Percentiles rank a stretch among this genome's conserved stretches.
These are phyloP conservation scores for Phytophthora citrophthora DNA, from an alignment of 352 stramenopile species.

Conservation along the genomic window DNA sequence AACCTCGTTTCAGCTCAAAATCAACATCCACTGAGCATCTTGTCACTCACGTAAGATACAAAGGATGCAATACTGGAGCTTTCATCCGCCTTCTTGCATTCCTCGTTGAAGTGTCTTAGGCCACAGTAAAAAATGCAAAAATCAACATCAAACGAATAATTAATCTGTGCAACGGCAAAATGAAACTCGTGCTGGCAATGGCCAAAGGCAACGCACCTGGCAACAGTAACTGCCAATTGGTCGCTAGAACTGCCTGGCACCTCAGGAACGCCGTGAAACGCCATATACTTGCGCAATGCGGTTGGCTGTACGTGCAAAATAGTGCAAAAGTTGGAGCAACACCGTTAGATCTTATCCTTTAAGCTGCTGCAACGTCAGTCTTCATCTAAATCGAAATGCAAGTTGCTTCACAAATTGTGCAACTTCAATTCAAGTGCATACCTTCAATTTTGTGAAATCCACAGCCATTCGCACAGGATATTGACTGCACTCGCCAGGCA, in stretches of 20 bases:
- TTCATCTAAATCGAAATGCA: not conserved
- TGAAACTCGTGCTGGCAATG: slow-evolving; percentile 1
- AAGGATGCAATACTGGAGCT: slow-evolving; percentile 69
- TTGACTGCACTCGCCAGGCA: slow-evolving; percentile 45
- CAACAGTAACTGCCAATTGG: slow-evolving; percentile 66
- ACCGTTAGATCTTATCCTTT: not conserved
- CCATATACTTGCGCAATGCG: slow-evolving; percentile 73
- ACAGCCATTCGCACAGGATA: slow-evolving; percentile 69
- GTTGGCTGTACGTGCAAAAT: slow-evolving; percentile 37
- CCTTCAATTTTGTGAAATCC: slow-evolving; percentile 74
- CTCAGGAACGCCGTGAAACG: slow-evolving; percentile 63
- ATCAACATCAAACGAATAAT: not conserved
- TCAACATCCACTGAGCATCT: not conserved
- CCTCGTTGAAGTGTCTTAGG: slow-evolving; percentile 70
- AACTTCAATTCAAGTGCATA: slow-evolving; percentile 32
- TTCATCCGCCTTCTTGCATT: slow-evolving; percentile 69
- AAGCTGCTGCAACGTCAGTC: slow-evolving; percentile 4
- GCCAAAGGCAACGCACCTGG: slow-evolving; percentile 41
- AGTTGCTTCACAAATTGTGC: not conserved
- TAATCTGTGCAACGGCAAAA: not conserved
- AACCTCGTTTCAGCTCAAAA: not conserved
- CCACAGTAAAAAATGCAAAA: slow-evolving; percentile 3
- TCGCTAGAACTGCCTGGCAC: slow-evolving; percentile 52
- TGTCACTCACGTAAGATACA: slow-evolving; percentile 60
- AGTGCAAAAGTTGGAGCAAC: slow-evolving; percentile 23